phyloP scores from a whole-genome alignment of 1,139 yeast genomes.

The Suhomyces bolitotheri region DNA sequence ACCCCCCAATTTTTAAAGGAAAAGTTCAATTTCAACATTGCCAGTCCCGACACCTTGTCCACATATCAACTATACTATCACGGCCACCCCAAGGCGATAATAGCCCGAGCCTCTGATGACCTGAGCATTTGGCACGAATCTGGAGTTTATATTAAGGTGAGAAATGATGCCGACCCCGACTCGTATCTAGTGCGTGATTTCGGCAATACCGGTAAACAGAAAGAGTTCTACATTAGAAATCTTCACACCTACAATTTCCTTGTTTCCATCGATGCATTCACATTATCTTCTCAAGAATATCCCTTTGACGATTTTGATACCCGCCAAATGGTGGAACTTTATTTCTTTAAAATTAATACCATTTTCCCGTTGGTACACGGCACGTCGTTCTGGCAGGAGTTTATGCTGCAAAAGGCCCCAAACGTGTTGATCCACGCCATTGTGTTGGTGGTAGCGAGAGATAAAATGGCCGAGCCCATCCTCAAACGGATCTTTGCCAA shows the following conservation, averaged over 20 bases:
- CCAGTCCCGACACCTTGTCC: constrained; percentile 21
- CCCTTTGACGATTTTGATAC: constrained; percentile 25
- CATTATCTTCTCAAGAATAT: constrained; percentile 28
- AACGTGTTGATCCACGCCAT: constrained; percentile 31
- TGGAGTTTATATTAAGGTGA: constrained; percentile 27
- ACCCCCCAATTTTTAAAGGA: constrained; percentile 27
- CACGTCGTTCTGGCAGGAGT: constrained; percentile 31
- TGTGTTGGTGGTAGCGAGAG: constrained; percentile 30
- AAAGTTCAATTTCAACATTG: constrained; percentile 28
- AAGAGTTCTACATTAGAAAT: constrained; percentile 19
- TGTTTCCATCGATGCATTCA: constrained; percentile 34
- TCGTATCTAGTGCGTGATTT: constrained; percentile 17
- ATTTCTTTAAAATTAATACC: constrained; percentile 35
- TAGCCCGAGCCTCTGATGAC: constrained; percentile 23
- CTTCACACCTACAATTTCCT: constrained; percentile 23
- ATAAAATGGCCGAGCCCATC: constrained; percentile 30
- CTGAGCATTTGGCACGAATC: constrained; percentile 30
- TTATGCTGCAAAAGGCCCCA: constrained; percentile 22
- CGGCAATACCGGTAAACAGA: constrained; percentile 16
- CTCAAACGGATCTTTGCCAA: constrained; percentile 23
- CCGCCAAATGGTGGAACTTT: constrained; percentile 28
- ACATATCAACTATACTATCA: constrained; percentile 27
- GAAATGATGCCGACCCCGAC: constrained; percentile 11
- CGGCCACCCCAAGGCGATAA: constrained; percentile 32
- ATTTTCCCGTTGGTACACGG: constrained; percentile 37